Conservation (phyloP, 495 filamentous ascomycete genomes). For the Pyrenula massariospora region DNA sequence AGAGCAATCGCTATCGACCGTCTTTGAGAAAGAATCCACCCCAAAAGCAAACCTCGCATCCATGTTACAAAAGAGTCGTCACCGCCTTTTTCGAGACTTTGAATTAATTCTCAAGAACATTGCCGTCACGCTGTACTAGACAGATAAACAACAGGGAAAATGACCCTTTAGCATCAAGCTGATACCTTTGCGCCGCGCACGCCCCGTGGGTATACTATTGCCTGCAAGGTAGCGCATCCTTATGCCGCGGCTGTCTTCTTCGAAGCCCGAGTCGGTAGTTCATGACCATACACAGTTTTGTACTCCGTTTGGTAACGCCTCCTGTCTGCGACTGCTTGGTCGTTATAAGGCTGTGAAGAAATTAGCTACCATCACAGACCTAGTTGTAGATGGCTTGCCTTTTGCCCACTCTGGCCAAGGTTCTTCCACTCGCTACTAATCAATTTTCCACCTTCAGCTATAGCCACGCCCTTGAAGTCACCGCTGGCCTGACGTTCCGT, state of each 20-base stretch:
- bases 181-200: too few species aligned
- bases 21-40: too few species aligned
- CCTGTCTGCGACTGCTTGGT: constrained; percentile 6
- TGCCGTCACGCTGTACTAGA: too few species aligned
- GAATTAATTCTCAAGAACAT: too few species aligned
- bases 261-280: not conserved
- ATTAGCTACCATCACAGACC: not conserved
- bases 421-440: constrained; percentile 46
- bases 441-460: constrained; percentile 15
- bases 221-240: too few species aligned
- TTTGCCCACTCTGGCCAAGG: constrained; percentile 35
- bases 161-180: too few species aligned
- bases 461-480: constrained; percentile 27
- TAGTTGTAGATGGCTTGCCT: constrained; percentile 27
- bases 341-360: not conserved
- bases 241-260: not conserved
- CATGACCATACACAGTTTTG: constrained; percentile 19
- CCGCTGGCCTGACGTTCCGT: constrained; percentile 31
- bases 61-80: too few species aligned
- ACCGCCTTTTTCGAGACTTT: too few species aligned
- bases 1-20: too few species aligned
- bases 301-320: constrained; percentile 24
- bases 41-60: too few species aligned
- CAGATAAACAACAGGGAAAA: too few species aligned
- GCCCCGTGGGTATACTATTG: too few species aligned